Base-by-base conservation (phyloP, 352 stramenopile species). In the Saprolegnia diclina region DNA sequence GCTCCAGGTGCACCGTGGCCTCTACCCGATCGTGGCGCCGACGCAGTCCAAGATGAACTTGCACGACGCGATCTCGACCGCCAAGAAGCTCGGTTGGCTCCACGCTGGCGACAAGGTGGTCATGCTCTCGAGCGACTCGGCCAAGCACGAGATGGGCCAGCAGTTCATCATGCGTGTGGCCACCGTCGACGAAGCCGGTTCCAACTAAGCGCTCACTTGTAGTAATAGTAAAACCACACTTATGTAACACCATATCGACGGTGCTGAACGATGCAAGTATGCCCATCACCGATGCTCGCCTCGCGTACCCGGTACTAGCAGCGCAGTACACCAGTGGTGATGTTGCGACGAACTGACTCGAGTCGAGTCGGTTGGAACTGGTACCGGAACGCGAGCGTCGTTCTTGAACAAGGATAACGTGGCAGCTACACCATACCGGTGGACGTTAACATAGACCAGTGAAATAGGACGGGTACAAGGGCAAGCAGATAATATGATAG, bases 61-160 rank as follows among this genome's bases (percentile, higher is more conserved):
- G 13, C 83, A 81, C 10, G 91, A 97, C 72, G 90, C 93, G 21
- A 94, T 98, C 68, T 70, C 79, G 7, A 89, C 90, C 11, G 91
- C 91, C 40, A 94, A 92, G 71, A 94, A 97, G 73, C 83, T 98
- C 72, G 93, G 93, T 32, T 97, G 92, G 85, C 77, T 96, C 62
- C 79, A 85, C 48, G 71, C 77, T 5, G 92, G 92, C 52, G 91
- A 98, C 79, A 81, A 88, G 56, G 89, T 98, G 59, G 89, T 98
- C 26, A 76, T 96, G 52, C 78, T 95, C 57, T 91, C 82, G 65
- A 82, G 81, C 52, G 87, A 93, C 76, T 86, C 83, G 64, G 76
- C 91, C 40, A 90, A 79, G 65, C 74, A 89, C 67, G 85, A 92
- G 68, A 79, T 92, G 22, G 85, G 83, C 69, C 85, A 90, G 62